Evolutionary conservation across 2,329 filamentous ascomycete genomes (phyloP).

Genomic region (Alternaria ethzedia): DNA sequence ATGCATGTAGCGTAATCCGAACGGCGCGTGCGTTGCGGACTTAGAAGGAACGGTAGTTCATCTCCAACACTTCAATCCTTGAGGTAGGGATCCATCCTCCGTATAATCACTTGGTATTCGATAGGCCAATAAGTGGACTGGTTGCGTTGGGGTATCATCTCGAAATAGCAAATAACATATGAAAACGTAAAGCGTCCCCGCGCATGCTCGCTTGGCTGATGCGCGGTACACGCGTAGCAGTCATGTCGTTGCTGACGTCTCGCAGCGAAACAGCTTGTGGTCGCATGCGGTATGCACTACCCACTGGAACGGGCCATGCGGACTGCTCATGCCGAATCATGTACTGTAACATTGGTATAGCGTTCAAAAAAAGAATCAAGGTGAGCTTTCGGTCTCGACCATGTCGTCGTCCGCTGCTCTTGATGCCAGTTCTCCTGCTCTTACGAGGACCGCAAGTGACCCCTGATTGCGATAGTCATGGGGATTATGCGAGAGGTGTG

Average conservation of each 20-base stretch:
- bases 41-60: constrained; percentile 2
- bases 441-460: constrained; percentile 45
- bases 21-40: background rate
- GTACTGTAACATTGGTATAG: constrained; percentile 1
- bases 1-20: background rate
- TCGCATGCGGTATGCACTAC: background rate
- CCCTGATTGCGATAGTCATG: constrained; percentile 42
- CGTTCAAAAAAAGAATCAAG: constrained; percentile 17
- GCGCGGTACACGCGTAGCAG: background rate
- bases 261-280: background rate
- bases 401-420: constrained; percentile 41
- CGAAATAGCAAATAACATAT: constrained; percentile 13
- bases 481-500: constrained; percentile 26
- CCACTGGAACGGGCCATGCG: background rate
- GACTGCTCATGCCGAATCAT: background rate
- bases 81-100: constrained; percentile 1
- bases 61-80: background rate
- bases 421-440: constrained; percentile 47
- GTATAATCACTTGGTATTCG: constrained; percentile 6
- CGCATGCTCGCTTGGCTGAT: background rate
- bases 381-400: constrained; percentile 29
- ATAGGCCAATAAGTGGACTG: constrained; percentile 7
- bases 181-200: constrained; percentile 14
- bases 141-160: constrained; percentile 14
- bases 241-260: background rate